Conservation (phyloP, 768 basidiomycete species). For the Suillus spraguei region DNA sequence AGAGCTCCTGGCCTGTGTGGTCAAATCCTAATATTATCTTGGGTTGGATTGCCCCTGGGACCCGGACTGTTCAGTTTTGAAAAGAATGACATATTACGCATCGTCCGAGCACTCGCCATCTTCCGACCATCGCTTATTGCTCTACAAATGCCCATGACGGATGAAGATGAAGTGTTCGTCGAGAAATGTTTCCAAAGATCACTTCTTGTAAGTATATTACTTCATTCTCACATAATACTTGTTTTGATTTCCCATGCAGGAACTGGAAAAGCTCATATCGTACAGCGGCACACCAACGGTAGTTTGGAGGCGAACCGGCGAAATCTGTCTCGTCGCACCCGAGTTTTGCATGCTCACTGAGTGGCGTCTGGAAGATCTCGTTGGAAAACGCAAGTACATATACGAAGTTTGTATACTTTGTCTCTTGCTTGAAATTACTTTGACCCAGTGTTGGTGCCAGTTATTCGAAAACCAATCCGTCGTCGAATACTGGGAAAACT, state of each 20-base stretch:
- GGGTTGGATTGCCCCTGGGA: constrained; percentile 35
- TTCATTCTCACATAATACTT: background rate
- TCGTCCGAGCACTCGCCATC: constrained; percentile 92
- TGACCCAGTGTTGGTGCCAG: constrained; percentile 37
- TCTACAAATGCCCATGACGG: constrained; percentile 94
- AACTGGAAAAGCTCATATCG: constrained; percentile 95
- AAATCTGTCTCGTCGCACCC: constrained; percentile 94
- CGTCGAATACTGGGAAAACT: constrained; percentile 96
- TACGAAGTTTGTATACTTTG: constrained; percentile 40
- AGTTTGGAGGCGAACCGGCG: constrained; percentile 97
- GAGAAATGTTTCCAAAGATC: constrained; percentile 96
- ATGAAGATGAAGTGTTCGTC: constrained; percentile 95
- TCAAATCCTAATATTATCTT: constrained; percentile 38
- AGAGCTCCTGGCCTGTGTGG: constrained; percentile 45
- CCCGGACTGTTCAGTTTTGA: constrained; percentile 67
- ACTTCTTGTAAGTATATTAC: constrained; percentile 61
- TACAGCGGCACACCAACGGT: constrained; percentile 97
- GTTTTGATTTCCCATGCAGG: constrained; percentile 47
- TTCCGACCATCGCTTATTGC: constrained; percentile 97
- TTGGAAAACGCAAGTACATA: constrained; percentile 54
- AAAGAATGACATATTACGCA: constrained; percentile 92
- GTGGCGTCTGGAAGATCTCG: constrained; percentile 84
- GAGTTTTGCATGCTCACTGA: constrained; percentile 96
- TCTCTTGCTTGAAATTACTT: constrained; percentile 19
- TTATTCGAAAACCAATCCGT: constrained; percentile 95